Evolutionary conservation across 73 alveolate species (phyloP), one percentile per base, ranked within the genome.

Genomic region (Blepharisma japonicum): DNA sequence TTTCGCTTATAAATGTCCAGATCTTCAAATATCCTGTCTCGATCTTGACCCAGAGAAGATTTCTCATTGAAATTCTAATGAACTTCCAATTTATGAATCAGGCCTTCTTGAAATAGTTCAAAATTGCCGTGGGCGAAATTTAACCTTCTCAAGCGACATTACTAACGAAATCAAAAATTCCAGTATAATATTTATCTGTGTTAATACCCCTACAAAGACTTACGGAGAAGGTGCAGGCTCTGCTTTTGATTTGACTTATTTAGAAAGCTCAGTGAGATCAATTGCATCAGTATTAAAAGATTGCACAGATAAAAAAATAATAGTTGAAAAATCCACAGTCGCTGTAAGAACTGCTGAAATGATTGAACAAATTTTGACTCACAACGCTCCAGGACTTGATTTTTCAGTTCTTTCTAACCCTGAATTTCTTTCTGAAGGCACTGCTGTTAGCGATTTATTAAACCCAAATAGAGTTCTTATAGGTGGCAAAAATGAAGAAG

Each of bases 381-480:
- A 27, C 14, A 78, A 79, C 6, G 71, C 72, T 55, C 78, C 80
- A 39, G 86, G 79, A 18, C 79, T 82, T 7, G 77, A 84, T 71
- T 90, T 91, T 68, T 68, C 90, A 56, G 84, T 94, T 61, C 90
- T 96, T 8, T 91, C 97, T 0, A 94, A 87, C 77, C 99, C 99
- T 0, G 99, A 97, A 83, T 96, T 97, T 83, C 86, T 96, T 27
- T 98, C 99, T 51, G 99, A 83, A 32, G 90, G 99, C 32, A 87
- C 91, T 27, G 99, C 99, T 48, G 94, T 97, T 45, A 53, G 86
- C 61, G 96, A 97, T 77, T 83, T 97, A 42, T 81, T 91, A 21
- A 67, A 74, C 50, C 99, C 99, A 5, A 98, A 94, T 55, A 88
- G 99, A 78, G 96, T 97, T 0, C 93, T 97, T 39, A 92, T 97